A percentile compares a stretch with the other conserved stretches of the same genome.
Evolutionary conservation across 1,284 basidiomycete species (phyloP).

Genomic region (Neonothopanus nambi): DNA sequence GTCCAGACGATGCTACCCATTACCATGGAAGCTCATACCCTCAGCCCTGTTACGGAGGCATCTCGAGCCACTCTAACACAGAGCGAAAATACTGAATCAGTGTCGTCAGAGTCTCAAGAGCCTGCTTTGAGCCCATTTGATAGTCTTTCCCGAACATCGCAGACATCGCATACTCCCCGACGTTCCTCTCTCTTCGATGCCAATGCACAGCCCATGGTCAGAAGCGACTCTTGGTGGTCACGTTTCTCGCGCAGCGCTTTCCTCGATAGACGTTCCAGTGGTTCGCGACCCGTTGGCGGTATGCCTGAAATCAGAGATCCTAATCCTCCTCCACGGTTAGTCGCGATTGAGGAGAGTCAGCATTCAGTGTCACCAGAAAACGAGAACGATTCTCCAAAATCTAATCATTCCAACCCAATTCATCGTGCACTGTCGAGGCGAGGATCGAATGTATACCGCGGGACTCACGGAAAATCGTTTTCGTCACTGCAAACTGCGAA

Average conservation of each 20-base stretch:
- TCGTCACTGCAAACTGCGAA: conserved; percentile 63
- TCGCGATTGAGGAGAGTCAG: conserved; percentile 54
- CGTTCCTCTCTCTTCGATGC: conserved; percentile 40
- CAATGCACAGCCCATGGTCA: conserved; percentile 31
- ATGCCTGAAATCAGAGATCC: conserved; percentile 68
- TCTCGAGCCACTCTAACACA: conserved; percentile 34
- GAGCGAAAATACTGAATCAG: conserved; percentile 23
- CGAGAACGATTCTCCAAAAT: conserved; percentile 25
- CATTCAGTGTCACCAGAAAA: conserved; percentile 33
- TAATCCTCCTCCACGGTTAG: conserved; percentile 62
- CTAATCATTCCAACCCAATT: conserved; percentile 19
- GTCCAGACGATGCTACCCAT: conserved; percentile 35
- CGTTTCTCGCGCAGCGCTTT: conserved; percentile 43
- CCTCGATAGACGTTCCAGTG: conserved; percentile 57
- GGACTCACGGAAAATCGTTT: conserved; percentile 47
- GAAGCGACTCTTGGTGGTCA: conserved; percentile 52
- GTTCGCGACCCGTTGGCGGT: conserved; percentile 24
- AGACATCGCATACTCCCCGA: conserved; percentile 28
- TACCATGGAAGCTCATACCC: conserved; percentile 29
- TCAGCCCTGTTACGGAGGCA: conserved; percentile 41
- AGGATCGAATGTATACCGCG: conserved; percentile 28
- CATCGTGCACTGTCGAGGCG: conserved; percentile 26
- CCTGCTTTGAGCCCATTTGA: conserved; percentile 31
- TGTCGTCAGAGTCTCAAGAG: conserved; percentile 32
- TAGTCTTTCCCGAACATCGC: conserved; percentile 23